Percentiles rank a stretch among this genome's conserved stretches.
Evolutionary conservation across 352 stramenopile genomes (phyloP).

Genomic region (Globisporangium emineosum): DNA sequence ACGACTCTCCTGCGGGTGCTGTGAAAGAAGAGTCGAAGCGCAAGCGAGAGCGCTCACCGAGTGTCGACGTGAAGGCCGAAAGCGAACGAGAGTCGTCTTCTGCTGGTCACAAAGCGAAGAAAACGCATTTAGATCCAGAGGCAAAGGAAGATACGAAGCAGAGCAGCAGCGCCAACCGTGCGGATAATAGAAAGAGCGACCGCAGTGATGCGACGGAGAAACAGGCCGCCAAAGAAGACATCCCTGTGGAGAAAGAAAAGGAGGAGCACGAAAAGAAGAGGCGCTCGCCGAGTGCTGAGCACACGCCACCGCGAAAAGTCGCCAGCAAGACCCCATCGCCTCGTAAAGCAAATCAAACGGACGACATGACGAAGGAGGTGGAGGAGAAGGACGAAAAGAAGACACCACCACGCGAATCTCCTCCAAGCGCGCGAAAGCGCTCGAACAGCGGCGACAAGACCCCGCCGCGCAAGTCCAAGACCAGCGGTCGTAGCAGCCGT

Average conservation of each 20-base stretch:
- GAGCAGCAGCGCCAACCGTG: neutral
- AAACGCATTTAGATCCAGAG: neutral
- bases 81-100: conserved; percentile 2
- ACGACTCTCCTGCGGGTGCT: neutral
- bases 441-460: conserved; percentile 21
- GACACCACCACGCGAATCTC: conserved; percentile 6
- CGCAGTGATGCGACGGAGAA: neutral
- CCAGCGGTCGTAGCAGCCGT: neutral
- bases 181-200: neutral
- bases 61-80: conserved; percentile 3
- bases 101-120: conserved; percentile 2
- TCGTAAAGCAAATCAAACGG: conserved; percentile 1
- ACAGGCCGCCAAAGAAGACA: neutral
- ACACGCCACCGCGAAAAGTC: conserved; percentile 7
- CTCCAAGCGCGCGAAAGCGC: conserved; percentile 3
- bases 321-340: neutral
- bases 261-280: neutral
- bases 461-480: conserved; percentile 32
- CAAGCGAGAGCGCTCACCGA: conserved; percentile 16
- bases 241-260: neutral
- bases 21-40: conserved; percentile 4
- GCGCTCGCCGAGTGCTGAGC: conserved; percentile 9
- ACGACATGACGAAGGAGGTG: neutral
- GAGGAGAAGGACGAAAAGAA: neutral
- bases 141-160: neutral